Evolutionary conservation across 345 rosid species (phyloP).

Genomic region (Pugionium dolabratum): DNA sequence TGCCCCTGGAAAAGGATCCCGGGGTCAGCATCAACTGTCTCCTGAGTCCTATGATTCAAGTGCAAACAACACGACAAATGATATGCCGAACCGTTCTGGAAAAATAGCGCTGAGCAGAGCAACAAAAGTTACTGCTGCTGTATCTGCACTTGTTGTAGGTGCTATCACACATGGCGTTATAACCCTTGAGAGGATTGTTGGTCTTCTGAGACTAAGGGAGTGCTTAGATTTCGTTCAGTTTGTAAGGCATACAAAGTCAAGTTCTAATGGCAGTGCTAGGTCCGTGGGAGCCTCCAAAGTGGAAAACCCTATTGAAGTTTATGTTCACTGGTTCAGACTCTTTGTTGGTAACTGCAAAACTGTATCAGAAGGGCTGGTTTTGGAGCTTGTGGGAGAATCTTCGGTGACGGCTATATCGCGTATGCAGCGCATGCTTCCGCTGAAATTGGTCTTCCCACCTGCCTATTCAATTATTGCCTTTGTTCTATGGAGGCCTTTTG

Average conservation of each 20-base stretch:
- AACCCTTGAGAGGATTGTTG: conserved; percentile 91
- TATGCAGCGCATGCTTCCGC: conserved; percentile 91
- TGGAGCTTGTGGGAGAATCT: conserved; percentile 91
- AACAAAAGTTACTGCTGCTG: conserved; percentile 69
- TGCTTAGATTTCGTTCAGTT: conserved; percentile 81
- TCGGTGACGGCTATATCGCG: conserved; percentile 82
- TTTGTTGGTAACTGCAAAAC: conserved; percentile 89
- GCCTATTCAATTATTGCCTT: conserved; percentile 83
- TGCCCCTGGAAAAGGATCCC: conserved; percentile 76
- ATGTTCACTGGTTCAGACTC: conserved; percentile 90
- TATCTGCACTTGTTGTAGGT: conserved; percentile 83
- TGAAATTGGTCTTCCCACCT: conserved; percentile 88
- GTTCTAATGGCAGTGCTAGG: conserved; percentile 81
- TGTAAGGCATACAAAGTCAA: conserved; percentile 68
- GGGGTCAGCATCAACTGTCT: conserved; percentile 72
- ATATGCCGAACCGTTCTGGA: conserved; percentile 49
- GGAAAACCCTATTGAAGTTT: conserved; percentile 68
- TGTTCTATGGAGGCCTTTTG: conserved; percentile 75
- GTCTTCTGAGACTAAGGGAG: conserved; percentile 80
- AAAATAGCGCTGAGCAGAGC: conserved; percentile 53
- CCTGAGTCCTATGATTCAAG: conserved; percentile 74
- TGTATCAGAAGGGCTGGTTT: conserved; percentile 79
- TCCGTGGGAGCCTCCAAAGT: conserved; percentile 58
- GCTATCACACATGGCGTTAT: conserved; percentile 88
- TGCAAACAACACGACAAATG: conserved; percentile 47